Base-by-base conservation (phyloP, 164 flowering plant species). In the Nelumbo lutea region DNA sequence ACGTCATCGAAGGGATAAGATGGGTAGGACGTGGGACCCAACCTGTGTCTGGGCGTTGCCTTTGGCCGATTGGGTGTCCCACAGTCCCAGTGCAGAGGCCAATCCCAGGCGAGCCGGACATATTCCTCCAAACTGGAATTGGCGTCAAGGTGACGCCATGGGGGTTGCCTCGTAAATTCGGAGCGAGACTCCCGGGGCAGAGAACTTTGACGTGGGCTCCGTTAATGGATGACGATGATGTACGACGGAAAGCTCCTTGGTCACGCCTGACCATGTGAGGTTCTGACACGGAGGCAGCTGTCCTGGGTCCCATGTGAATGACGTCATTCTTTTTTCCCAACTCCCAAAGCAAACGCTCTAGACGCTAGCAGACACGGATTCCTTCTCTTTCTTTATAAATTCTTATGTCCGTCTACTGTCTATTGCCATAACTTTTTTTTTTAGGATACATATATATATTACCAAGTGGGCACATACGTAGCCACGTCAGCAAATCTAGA, bases 201-300 rank as follows among this genome's bases (percentile, higher is more conserved):
- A 9, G 65, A 43, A 38, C 7, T 15, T 38, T 48, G 40, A 56
- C 47, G 42, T 38, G 15, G 2, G 6, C 14, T 9, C 13, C 42
- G 4, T 47, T 13, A 42, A 10, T 6, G 10, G 14, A 3, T 72
- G 74, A 66, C 55, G 65, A 60, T 65, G 74, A 45, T 14, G 61
- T 38, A 67, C 61, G n/a, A 0, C 6, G 40, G 15, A 46, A 53
- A 27, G 27, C 10, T 47, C 43, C 51, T 43, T 13, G 38, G 51
- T 66, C 69, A 65, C 65, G 65, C 70, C 74, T 53, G n/a, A 65
- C 66, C 75, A 72, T 72, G 75, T 72, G 75, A 72, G 52, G 10
- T 47, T 45, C 72, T 70, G 72, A 70, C 67, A 43, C 45, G 5
- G 14, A 38, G 50, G 13, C 61, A 52, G 13, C 65, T 59, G 56